Evolutionary conservation across 1,139 yeast species (phyloP).

Genomic region (Magnusiomyces tetraspermus): DNA sequence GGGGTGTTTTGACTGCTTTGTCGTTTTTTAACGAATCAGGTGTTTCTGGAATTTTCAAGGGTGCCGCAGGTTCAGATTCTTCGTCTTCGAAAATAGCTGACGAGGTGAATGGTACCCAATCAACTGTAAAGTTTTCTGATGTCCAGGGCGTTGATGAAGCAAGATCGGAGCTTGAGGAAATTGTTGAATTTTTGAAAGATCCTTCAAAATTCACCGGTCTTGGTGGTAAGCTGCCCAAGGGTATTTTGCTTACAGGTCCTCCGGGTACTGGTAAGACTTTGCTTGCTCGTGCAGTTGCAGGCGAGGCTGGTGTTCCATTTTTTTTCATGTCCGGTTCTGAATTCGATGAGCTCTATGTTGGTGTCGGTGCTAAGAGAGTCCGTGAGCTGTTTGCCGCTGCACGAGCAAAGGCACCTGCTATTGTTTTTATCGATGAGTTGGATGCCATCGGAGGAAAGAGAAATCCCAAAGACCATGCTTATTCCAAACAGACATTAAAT

Average conservation of each 20-base stretch:
- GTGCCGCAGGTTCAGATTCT: constrained; percentile 60
- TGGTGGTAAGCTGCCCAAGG: constrained; percentile 96
- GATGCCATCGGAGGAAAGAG: constrained; percentile 99
- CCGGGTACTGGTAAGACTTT: constrained; percentile 99
- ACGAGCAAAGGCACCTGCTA: constrained; percentile 91
- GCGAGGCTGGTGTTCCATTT: constrained; percentile 98
- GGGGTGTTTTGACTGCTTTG: constrained; percentile 51
- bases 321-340: constrained; percentile 98
- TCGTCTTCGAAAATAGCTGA: constrained; percentile 26
- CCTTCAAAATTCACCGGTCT: constrained; percentile 93
- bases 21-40: constrained; percentile 67
- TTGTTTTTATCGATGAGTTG: too few species aligned
- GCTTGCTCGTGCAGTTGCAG: constrained; percentile 96
- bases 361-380: constrained; percentile 97
- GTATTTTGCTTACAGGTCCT: constrained; percentile 94
- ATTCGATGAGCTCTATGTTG: constrained; percentile 94
- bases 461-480: constrained; percentile 95
- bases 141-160: constrained; percentile 99
- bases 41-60: constrained; percentile 67
- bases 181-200: constrained; percentile 91
- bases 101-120: constrained; percentile 56
- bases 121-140: constrained; percentile 81
- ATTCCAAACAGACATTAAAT: constrained; percentile 92
- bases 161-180: constrained; percentile 90
- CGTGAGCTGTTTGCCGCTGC: constrained; percentile 92